Evolutionary conservation across 208 protist genomes (phyloP), one percentile per base, ranked within the genome.

Genomic region (Trypanosoma brucei): DNA sequence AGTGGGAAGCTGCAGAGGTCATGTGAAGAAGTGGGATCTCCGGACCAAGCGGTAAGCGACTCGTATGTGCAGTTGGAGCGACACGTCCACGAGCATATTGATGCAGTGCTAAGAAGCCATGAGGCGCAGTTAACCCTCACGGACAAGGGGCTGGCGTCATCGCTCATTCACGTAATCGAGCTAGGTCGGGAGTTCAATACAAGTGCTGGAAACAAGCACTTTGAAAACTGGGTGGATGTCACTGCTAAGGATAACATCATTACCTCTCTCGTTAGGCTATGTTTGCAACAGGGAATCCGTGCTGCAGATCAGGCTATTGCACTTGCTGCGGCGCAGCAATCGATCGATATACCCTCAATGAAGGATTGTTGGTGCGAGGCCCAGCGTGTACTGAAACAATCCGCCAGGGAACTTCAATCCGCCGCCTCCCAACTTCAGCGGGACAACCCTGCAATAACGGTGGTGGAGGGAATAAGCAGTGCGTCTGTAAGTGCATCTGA

Each of bases 221-320:
- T 14, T 2, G 13, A 52, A 3, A 35, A 60, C 45, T 39, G 14
- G 31, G 33, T 60, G 46, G 4, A 40, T 30, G 54, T 34, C 9
- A 46, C 35, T 3, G 58, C 50, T 45, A 59, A 62, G 30, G 65
- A 72, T 51, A 34, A 50, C 31, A 38, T 85, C 4, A 53, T 80
- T 45, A 35, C 62, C 38, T 75, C 75, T 9, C 72, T 85, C 50
- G 62, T 81, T 11, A 59, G 75, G 22, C 37, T 79, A 0, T 85
- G 75, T 55, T 63, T 67, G 14, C 50, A 75, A 11, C 75, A 81
- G 64, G 68, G 75, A 31, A 59, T 81, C 30, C 54, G 65, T 57
- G 63, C 67, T 6, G 70, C 75, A 7, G 38, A 69, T 48, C 74
- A 79, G 46, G 52, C 75, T 35, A 51, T 65, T 55, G 42, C 39